phyloP scores from a whole-genome alignment of 1,139 yeast species.

The Nakaseomyces sp. region DNA sequence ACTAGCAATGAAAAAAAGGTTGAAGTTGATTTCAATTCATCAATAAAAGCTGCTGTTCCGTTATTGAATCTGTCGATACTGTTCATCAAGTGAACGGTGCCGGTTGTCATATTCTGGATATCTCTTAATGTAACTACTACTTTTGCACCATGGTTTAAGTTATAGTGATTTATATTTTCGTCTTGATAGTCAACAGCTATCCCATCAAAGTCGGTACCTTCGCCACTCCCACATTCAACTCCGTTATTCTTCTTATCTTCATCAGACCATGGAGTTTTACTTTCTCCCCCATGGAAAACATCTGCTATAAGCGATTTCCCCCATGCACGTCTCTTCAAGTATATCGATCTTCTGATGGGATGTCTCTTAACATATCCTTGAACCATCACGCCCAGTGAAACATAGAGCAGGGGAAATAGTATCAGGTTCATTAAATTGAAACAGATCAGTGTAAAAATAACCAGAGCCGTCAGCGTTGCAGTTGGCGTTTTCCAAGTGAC shows the following conservation, averaged over 20 bases:
- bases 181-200: conserved; percentile 4
- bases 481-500: conserved; percentile 58
- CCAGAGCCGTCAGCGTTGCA: conserved; percentile 44
- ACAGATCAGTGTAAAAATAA: conserved; percentile 51
- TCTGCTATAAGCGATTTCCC: conserved; percentile 51
- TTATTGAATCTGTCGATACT: conserved; percentile 47
- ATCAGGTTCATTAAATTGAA: conserved; percentile 63
- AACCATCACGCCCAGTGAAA: conserved; percentile 52
- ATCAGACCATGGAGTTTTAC: conserved; percentile 1
- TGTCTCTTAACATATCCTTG: conserved; percentile 69
- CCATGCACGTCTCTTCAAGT: conserved; percentile 39
- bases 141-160: conserved; percentile 31
- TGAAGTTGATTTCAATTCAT: conserved; percentile 58
- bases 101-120: conserved; percentile 47
- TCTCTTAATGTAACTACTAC: conserved; percentile 37
- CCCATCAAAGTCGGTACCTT: background rate
- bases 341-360: conserved; percentile 44
- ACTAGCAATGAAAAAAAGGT: conserved; percentile 41
- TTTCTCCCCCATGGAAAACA: conserved; percentile 38
- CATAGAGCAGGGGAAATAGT: conserved; percentile 51
- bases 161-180: conserved; percentile 16
- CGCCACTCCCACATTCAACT: conserved; percentile 13
- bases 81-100: conserved; percentile 45
- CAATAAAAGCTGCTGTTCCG: conserved; percentile 63
- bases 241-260: conserved; percentile 21